These are phyloP conservation scores for Cairneyella variabilis DNA, from an alignment of 495 filamentous ascomycete genomes.

Conservation along the genomic window DNA sequence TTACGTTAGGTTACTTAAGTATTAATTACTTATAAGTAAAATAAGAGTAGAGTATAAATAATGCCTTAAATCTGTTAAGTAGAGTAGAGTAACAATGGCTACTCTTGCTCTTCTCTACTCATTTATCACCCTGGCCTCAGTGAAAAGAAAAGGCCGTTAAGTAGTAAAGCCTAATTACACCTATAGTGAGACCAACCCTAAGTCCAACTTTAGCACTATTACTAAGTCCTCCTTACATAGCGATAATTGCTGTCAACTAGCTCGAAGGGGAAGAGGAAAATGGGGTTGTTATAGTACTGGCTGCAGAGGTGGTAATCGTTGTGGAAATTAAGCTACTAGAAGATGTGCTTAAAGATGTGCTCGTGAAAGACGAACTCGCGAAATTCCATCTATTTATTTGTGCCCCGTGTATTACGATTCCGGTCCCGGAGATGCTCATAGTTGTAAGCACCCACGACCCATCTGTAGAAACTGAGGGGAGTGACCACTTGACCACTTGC, in stretches of 20 bases:
- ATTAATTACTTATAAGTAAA: no score
- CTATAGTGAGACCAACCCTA: neutral
- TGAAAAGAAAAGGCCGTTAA: neutral
- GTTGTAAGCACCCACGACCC: neutral
- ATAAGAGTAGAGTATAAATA: no score
- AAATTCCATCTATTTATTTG: neutral
- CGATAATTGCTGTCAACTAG: neutral
- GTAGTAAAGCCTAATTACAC: neutral
- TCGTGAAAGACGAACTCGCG: slow-evolving; percentile 2
- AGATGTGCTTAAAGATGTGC: neutral
- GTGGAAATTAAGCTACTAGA: neutral
- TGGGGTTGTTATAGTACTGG: neutral
- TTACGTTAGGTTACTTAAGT: no score
- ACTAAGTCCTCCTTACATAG: neutral
- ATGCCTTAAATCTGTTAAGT: no score
- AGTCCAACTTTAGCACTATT: neutral
- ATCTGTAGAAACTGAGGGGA: neutral
- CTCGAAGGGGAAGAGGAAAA: neutral
- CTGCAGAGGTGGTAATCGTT: neutral
- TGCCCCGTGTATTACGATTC: neutral
- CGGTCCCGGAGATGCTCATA: neutral
- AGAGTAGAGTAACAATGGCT: no score
- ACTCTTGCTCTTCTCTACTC: no score
- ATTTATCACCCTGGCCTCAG: no score
- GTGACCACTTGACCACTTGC: neutral